These are phyloP conservation scores for Juncus effusus DNA, from an alignment of 176 grass and related monocot genomes.

Conservation along the genomic window DNA sequence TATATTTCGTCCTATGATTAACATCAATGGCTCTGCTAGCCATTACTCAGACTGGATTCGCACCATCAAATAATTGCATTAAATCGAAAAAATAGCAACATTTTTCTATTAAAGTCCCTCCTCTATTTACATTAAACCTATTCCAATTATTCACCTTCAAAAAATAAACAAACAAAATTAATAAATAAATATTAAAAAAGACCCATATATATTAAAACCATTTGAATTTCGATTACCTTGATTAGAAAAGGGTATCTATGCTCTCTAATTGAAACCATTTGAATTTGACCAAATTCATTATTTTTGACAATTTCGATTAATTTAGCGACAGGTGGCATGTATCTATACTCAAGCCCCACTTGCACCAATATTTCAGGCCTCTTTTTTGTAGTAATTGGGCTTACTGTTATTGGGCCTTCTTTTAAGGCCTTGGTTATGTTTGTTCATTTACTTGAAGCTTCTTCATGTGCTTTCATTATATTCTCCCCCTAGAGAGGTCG, in stretches of 20 bases:
- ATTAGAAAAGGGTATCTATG: conserved; percentile 96
- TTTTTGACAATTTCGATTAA: conserved; percentile 77
- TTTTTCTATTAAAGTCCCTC: conserved; percentile 88
- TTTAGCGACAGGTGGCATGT: conserved; percentile 93
- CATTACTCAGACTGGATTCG: conserved; percentile 88
- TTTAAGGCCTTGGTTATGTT: too few species aligned
- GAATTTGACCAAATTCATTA: conserved; percentile 58
- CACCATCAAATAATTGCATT: conserved; percentile 76
- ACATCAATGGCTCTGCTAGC: conserved; percentile 93
- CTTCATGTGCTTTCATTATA: too few species aligned
- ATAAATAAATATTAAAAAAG: too few species aligned
- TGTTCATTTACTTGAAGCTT: too few species aligned
- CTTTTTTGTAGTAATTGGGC: conserved; percentile 16
- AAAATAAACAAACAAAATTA: conserved; percentile 3
- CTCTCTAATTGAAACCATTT: conserved; percentile 85
- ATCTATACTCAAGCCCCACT: conserved; percentile 96
- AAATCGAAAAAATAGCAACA: conserved; percentile 97
- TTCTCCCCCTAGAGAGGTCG: too few species aligned
- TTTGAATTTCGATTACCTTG: too few species aligned
- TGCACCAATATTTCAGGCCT: conserved; percentile 68
- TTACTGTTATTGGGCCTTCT: too few species aligned
- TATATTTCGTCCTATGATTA: conserved; percentile 90
- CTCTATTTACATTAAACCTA: conserved; percentile 89
- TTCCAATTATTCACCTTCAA: conserved; percentile 92
- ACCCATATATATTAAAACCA: too few species aligned